These are phyloP conservation scores for Saksenaea oblongispora DNA, from an alignment of 371 early-diverging fungal species.

Conservation along the genomic window DNA sequence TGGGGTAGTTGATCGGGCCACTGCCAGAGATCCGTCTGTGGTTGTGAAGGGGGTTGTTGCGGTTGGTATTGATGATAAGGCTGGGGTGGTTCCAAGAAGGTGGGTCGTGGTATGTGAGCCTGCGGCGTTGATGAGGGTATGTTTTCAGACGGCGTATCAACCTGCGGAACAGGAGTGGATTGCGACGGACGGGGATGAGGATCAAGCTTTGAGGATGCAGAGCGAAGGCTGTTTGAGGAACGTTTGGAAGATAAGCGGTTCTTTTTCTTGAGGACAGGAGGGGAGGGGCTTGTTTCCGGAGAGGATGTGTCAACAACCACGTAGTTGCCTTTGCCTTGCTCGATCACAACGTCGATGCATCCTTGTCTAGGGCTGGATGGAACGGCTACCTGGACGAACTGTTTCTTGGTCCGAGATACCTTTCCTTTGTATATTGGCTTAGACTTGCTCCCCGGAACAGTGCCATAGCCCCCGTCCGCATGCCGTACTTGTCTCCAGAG, in stretches of 20 bases:
- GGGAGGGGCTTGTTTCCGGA: background rate
- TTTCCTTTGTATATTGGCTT: background rate
- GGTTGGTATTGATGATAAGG: background rate
- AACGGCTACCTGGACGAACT: slow-evolving; percentile 3
- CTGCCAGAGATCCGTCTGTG: background rate
- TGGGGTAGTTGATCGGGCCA: slow-evolving; percentile 7
- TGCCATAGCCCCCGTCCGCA: background rate
- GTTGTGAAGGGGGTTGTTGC: background rate
- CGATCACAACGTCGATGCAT: slow-evolving; percentile 49
- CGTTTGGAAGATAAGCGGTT: background rate
- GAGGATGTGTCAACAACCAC: slow-evolving; percentile 33
- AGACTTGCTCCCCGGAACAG: background rate
- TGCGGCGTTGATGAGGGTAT: background rate
- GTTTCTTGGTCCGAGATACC: slow-evolving; percentile 3
- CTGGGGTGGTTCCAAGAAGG: background rate
- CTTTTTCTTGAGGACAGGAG: background rate
- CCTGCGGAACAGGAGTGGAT: background rate
- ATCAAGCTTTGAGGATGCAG: background rate
- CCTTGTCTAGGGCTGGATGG: slow-evolving; percentile 32
- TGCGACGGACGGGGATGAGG: slow-evolving; percentile 2
- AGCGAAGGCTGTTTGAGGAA: slow-evolving; percentile 1
- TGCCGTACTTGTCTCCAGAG: slow-evolving; percentile 40
- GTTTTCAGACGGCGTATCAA: background rate
- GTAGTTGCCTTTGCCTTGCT: slow-evolving; percentile 50
- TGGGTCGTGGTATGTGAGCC: background rate